Percentiles rank a stretch among this genome's conserved stretches.
phyloP scores from a whole-genome alignment of 2,329 filamentous ascomycete genomes.

The Akanthomyces muscarius region DNA sequence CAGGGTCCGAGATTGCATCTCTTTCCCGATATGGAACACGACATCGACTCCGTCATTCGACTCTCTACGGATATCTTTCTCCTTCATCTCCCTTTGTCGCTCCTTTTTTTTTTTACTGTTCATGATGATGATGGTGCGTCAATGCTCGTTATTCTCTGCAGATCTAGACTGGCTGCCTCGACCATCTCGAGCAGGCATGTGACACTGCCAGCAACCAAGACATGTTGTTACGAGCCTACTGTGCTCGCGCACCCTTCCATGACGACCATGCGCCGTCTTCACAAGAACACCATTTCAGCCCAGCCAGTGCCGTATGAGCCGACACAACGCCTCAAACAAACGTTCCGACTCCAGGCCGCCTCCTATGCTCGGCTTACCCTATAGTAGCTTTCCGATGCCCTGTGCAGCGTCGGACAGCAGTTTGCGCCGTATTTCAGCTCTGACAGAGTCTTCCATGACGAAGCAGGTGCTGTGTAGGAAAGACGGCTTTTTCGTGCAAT shows the following conservation, averaged over 20 bases:
- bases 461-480: neutral
- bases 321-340: neutral
- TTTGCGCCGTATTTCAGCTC: neutral
- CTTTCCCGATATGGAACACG: neutral
- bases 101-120: too few species aligned
- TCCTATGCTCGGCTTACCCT: neutral
- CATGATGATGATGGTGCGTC: too few species aligned
- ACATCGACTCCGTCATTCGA: neutral
- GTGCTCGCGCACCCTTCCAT: neutral
- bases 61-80: too few species aligned
- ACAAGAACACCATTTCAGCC: neutral
- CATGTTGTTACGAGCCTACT: neutral
- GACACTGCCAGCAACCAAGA: conserved; percentile 4
- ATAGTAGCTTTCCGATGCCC: neutral
- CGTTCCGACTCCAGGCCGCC: neutral
- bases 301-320: neutral
- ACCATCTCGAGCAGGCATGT: neutral
- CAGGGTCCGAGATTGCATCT: neutral
- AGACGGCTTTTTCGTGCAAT: neutral
- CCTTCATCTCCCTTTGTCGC: too few species aligned
- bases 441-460: neutral
- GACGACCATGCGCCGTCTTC: neutral
- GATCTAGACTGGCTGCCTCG: neutral
- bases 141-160: neutral
- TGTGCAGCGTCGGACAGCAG: neutral